A percentile compares a stretch with the other conserved stretches of the same genome.
These are phyloP conservation scores for Puccinia horiana DNA, from an alignment of 1,284 basidiomycete genomes.

Conservation along the genomic window DNA sequence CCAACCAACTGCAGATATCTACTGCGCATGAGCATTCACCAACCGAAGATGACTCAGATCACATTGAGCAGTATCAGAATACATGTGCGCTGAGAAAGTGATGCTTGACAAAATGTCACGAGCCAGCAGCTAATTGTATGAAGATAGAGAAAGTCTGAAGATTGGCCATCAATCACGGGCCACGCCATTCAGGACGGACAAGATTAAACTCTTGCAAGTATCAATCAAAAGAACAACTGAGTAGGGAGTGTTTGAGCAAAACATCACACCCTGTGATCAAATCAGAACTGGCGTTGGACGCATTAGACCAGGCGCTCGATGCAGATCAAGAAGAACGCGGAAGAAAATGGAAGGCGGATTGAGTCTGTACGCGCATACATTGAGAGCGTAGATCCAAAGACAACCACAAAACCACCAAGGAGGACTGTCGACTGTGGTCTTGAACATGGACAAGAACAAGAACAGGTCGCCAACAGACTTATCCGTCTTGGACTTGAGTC, in stretches of 20 bases:
- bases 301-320: neutral
- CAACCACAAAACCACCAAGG: neutral
- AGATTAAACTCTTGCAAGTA: too few species aligned
- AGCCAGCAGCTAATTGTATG: too few species aligned
- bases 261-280: neutral
- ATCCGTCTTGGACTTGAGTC: too few species aligned
- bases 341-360: neutral
- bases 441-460: too few species aligned
- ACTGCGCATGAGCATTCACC: neutral
- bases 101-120: too few species aligned
- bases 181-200: too few species aligned
- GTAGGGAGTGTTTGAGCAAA: too few species aligned
- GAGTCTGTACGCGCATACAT: constrained; percentile 5
- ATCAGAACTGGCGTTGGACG: neutral
- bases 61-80: neutral
- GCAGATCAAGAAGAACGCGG: neutral
- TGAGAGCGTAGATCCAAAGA: neutral
- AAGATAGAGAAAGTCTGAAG: too few species aligned
- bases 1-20: neutral
- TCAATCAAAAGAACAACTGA: too few species aligned
- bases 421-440: neutral
- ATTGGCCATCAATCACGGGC: too few species aligned
- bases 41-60: neutral
- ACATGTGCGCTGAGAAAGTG: too few species aligned
- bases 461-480: too few species aligned